Evolutionary conservation across 331 rosid species (phyloP).

Genomic region (Malus hybrid): DNA sequence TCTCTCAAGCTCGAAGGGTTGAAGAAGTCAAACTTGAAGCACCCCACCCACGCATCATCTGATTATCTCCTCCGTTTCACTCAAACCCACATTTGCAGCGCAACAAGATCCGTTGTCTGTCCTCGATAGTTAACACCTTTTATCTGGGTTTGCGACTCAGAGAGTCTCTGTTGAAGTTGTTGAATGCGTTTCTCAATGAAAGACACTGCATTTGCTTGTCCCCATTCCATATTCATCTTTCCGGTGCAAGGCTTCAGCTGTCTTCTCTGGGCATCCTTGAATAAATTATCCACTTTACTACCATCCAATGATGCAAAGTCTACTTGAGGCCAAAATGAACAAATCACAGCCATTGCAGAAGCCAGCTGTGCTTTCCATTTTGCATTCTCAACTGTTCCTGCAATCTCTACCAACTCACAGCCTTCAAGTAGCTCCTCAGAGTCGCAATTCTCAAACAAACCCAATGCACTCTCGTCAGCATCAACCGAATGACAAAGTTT

Average conservation of each 20-base stretch:
- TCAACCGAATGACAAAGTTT: conserved; percentile 55
- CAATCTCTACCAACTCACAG: conserved; percentile 61
- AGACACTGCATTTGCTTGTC: conserved; percentile 63
- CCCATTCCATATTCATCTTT: conserved; percentile 77
- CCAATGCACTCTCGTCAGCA: conserved; percentile 39
- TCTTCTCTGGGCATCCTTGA: conserved; percentile 75
- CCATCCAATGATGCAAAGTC: conserved; percentile 59
- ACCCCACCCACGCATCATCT: no score
- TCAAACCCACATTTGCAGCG: no score
- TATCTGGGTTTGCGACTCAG: conserved; percentile 50
- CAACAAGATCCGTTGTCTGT: no score
- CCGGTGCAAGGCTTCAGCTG: conserved; percentile 78
- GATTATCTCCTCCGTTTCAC: no score
- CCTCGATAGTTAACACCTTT: no score
- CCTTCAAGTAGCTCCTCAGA: conserved; percentile 61
- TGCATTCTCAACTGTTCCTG: no score
- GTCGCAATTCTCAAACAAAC: conserved; percentile 42
- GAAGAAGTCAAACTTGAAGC: no score
- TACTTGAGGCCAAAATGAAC: conserved; percentile 53
- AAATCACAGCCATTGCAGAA: conserved; percentile 61
- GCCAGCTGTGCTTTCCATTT: conserved; percentile 36
- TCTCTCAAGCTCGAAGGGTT: no score
- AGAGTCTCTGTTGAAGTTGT: conserved; percentile 80
- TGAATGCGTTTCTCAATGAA: conserved; percentile 83
- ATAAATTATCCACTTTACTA: conserved; percentile 47